Conservation (phyloP, 2,329 filamentous ascomycete genomes). For the Helotiales sp. region DNA sequence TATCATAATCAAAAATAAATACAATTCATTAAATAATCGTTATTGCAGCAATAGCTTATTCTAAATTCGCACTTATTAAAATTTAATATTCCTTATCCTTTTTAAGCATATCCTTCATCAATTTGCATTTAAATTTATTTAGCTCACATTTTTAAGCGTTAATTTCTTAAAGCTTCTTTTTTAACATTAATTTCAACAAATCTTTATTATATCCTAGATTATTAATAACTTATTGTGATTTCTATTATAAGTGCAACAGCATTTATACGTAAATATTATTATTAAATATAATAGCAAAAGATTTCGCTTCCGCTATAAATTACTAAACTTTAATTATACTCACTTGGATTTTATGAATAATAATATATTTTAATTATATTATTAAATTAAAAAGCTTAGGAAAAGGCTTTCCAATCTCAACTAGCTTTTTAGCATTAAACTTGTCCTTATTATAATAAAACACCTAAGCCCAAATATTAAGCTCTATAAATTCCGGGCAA, state of each 20-base stretch:
- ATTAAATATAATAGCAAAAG: not conserved
- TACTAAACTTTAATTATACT: not conserved
- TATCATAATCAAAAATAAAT: not conserved
- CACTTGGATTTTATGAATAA: not conserved
- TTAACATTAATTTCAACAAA: not conserved
- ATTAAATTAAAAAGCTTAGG: not conserved
- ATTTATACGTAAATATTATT: not conserved
- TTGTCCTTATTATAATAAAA: slow-evolving; percentile 4
- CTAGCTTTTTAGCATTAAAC: not conserved
- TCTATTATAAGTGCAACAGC: not conserved
- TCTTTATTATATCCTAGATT: not conserved
- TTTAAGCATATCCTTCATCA: not conserved
- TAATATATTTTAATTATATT: not conserved
- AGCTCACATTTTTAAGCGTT: not conserved
- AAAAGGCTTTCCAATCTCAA: slow-evolving; percentile 1
- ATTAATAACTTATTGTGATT: not conserved
- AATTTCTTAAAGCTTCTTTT: slow-evolving; percentile 1
- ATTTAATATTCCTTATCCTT: not conserved
- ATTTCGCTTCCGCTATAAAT: not conserved
- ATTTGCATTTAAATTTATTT: not conserved
- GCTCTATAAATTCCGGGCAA: not conserved
- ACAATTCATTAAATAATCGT: not conserved
- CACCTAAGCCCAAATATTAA: not conserved
- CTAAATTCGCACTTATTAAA: not conserved
- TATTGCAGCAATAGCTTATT: not conserved